A percentile compares a stretch with the other conserved stretches of the same genome.
Evolutionary conservation across 768 basidiomycete species (phyloP).

Genomic region (Mycena leptocephala): DNA sequence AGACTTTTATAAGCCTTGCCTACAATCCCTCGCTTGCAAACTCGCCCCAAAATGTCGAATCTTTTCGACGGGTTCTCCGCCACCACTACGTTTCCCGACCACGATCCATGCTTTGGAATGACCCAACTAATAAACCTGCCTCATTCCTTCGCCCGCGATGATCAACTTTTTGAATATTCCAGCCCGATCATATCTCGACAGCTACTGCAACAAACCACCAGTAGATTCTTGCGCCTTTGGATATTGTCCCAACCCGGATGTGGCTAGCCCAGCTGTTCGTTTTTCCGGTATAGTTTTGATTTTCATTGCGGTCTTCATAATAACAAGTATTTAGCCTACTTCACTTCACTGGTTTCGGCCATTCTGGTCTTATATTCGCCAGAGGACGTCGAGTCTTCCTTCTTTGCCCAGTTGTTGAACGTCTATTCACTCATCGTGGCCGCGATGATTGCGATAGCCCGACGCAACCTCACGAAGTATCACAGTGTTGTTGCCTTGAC

Average conservation of each 20-base stretch:
- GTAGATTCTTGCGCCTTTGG: conserved; percentile 29
- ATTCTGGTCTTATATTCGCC: conserved; percentile 27
- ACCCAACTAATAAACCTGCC: conserved; percentile 17
- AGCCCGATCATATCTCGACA: neutral
- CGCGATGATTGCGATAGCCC: conserved; percentile 22
- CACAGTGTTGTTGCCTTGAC: conserved; percentile 23
- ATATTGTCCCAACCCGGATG: conserved; percentile 28
- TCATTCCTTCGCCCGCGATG: conserved; percentile 23
- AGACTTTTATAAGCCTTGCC: too few species aligned
- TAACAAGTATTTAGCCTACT: conserved; percentile 1
- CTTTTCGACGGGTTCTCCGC: neutral
- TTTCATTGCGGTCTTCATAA: too few species aligned
- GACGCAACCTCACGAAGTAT: conserved; percentile 21
- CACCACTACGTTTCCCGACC: conserved; percentile 3
- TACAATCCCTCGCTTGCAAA: too few species aligned
- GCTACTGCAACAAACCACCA: conserved; percentile 24
- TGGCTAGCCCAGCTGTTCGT: conserved; percentile 32
- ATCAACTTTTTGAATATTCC: conserved; percentile 31
- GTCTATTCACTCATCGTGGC: conserved; percentile 33
- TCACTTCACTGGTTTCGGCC: conserved; percentile 25
- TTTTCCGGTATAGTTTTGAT: neutral
- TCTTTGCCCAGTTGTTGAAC: conserved; percentile 30
- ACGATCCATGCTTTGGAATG: conserved; percentile 26
- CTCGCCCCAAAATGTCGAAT: neutral
- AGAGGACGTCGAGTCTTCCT: conserved; percentile 20